These are phyloP conservation scores for Xylaria sp. DNA, from an alignment of 2,329 filamentous ascomycete genomes.

Conservation along the genomic window DNA sequence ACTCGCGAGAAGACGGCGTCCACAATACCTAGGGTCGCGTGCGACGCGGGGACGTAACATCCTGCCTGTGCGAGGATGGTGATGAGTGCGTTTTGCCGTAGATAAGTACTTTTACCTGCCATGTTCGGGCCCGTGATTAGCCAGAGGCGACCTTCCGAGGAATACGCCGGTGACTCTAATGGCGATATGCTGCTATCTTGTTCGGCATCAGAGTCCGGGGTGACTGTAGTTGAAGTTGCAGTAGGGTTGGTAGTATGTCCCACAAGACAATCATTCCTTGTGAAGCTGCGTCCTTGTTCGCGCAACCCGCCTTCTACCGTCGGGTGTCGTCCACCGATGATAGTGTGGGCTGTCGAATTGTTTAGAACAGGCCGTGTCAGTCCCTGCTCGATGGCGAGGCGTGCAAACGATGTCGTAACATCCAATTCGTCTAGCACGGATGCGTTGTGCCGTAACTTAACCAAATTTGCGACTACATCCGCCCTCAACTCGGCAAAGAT, in stretches of 20 bases:
- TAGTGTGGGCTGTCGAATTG: slow-evolving; percentile 68
- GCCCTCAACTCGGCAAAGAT: slow-evolving; percentile 81
- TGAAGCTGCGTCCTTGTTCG: slow-evolving; percentile 83
- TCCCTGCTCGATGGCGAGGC: slow-evolving; percentile 77
- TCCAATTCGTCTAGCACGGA: slow-evolving; percentile 94
- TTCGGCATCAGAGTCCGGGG: slow-evolving; percentile 54
- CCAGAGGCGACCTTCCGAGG: slow-evolving; percentile 71
- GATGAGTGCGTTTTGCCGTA: slow-evolving; percentile 95
- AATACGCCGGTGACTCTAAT: slow-evolving; percentile 45
- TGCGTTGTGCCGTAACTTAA: slow-evolving; percentile 89
- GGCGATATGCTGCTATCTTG: slow-evolving; percentile 71
- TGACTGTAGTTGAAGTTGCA: slow-evolving; percentile 5
- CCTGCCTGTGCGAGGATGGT: slow-evolving; percentile 93
- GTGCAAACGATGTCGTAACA: slow-evolving; percentile 86
- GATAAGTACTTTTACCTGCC: slow-evolving; percentile 96
- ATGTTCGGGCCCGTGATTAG: slow-evolving; percentile 91
- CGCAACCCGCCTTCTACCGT: slow-evolving; percentile 88
- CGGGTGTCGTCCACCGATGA: slow-evolving; percentile 88
- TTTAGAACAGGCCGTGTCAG: slow-evolving; percentile 81
- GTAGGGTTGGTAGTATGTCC: slow-evolving; percentile 76
- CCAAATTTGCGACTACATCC: slow-evolving; percentile 81
- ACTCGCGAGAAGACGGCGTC: slow-evolving; percentile 95
- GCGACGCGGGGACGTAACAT: slow-evolving; percentile 89
- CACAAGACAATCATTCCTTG: slow-evolving; percentile 86
- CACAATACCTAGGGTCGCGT: slow-evolving; percentile 89